Base-by-base conservation (phyloP, 106 monocot genomes). In the Amphibolis antarctica region DNA sequence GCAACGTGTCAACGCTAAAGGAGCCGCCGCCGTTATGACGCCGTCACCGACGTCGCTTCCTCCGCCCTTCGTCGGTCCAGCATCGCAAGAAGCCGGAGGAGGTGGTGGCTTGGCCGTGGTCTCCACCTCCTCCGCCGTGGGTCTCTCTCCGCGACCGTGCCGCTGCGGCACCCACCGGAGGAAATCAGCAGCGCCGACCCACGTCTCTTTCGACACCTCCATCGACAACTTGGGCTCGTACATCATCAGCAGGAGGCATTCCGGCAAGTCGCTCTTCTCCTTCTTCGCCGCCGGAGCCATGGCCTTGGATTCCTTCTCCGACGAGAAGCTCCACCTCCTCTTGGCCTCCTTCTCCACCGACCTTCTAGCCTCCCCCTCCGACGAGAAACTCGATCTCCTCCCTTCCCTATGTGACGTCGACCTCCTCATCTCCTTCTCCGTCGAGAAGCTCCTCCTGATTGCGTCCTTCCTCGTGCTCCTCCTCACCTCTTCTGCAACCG, bases 151-250 rank as follows among this genome's bases (percentile, higher is more conserved):
- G 5, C 51, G 18, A 48, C n/a, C 47, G 29, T 44, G 11, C 61
- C 24, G 64, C 31, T 47, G 67, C 2, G 78, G 68, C 10, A 75
- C 82, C 83, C 83, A 83, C 14, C 65, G 71, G 69, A 79, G 44
- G 66, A 96, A 96, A 60, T 96, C 94, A 12, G 79, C 83, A 64
- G 75, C 72, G 70, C 86, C 84, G 28, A 96, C 94, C 94, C 94
- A 96, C 1, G 94, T 96, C 78, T 96, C 94, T 62, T 80, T 86
- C 10, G 94, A 96, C 6, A 96, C 94, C 74, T 96, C 94, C 94
- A 96, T 96, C 12, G 94, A 96, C 9, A 96, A 62, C 67, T 96
- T 96, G 0, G 94, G 94, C 66, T 96, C 94, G 52, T 86, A 96
- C 94, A 96, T 89, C 94, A 96, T 96, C 71, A 89, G 59, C 19